Conservation (phyloP, 1,284 basidiomycete genomes). For the Pascua guehoae region DNA sequence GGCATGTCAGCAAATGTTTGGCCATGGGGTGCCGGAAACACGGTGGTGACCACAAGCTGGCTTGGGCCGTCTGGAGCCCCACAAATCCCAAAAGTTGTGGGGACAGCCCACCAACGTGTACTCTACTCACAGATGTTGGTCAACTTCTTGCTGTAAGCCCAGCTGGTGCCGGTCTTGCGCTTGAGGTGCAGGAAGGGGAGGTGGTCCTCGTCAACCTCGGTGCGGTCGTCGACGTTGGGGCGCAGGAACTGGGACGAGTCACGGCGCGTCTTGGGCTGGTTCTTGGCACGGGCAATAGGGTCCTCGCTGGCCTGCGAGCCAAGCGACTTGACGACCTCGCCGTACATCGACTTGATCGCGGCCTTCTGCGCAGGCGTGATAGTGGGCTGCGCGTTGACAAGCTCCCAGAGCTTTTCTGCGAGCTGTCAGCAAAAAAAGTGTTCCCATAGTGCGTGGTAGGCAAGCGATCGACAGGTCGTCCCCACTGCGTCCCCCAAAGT, state of each 20-base stretch:
- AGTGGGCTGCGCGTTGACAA: constrained; percentile 93
- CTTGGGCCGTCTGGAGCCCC: no score
- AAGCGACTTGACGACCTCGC: constrained; percentile 75
- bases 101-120: no score
- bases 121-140: constrained; percentile 65
- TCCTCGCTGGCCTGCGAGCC: constrained; percentile 56
- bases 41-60: no score
- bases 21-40: no score
- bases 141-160: constrained; percentile 96
- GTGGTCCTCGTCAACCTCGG: constrained; percentile 80
- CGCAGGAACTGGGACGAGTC: constrained; percentile 92
- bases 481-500: background rate
- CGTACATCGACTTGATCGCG: constrained; percentile 93
- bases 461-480: background rate
- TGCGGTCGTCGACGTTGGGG: constrained; percentile 66
- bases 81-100: no score
- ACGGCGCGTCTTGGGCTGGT: constrained; percentile 56
- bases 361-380: constrained; percentile 97
- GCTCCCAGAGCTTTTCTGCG: constrained; percentile 83
- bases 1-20: background rate
- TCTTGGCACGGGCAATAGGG: constrained; percentile 32
- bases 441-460: background rate
- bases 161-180: constrained; percentile 90
- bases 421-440: background rate
- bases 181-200: constrained; percentile 93